Base-by-base conservation (phyloP, 176 grass and related monocot genomes). In the Bromus sterilis region DNA sequence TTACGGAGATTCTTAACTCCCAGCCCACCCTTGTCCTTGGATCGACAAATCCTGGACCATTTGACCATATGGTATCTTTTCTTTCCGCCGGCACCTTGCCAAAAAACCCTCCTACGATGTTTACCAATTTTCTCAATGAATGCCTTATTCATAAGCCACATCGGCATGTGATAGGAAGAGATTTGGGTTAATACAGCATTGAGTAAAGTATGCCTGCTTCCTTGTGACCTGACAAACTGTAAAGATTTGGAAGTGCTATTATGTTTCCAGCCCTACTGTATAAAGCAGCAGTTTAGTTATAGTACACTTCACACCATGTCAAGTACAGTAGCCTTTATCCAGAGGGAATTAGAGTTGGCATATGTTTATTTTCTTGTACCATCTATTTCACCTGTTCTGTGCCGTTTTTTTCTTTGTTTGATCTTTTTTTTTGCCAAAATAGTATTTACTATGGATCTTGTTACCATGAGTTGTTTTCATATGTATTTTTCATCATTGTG, bases 391-490 rank as follows among this genome's bases (percentile, higher is more conserved):
- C 18, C 33, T 64, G 58, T 78, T 78, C 16, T 63, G 11, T 6
- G 1, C 29, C 0, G 0, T 42, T 31, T 37, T 46, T 56, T 33
- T 20, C 33, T 40, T 28, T 20, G 37, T 58, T 5, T 23, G 49
- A 28, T 42, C 49, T 53, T 7, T 21, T 51, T 30, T 81, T 34
- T 63, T 43, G 33, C 15, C 12, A 43, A 60, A 70, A 11, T 68
- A 34, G 4, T 35, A 8, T 77, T 41, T 60, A 29, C 21, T 24
- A 80, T 75, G 30, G 13, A 62, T 9, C 34, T 51, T 53, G 28
- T 83, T 26, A 14, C 7, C 16, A 33, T 78, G 42, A 85, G 31
- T 85, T 56, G 21, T 61, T 70, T 56, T 78, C 29, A 2, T 87
- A 43, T 21, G 37, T 78, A 70, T 28, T 8, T 4, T 7, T 30